These are phyloP conservation scores for Fusarium sulawesiense DNA, from an alignment of 2,329 filamentous ascomycete species.

Conservation along the genomic window DNA sequence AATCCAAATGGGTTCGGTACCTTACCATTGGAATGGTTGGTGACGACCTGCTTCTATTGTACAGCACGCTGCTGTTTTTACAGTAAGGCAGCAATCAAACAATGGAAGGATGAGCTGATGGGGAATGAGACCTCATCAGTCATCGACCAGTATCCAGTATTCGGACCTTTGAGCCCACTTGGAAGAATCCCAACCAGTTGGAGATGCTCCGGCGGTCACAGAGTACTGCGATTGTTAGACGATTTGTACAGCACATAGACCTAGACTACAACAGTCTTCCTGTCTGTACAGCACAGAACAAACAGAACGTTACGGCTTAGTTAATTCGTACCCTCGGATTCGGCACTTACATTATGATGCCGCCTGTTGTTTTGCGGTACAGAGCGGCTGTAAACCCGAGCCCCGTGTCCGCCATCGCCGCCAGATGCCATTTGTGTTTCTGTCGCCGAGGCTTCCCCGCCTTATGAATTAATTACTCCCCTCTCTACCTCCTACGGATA, in stretches of 20 bases:
- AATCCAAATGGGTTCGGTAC: constrained; percentile 25
- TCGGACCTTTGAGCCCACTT: constrained; percentile 33
- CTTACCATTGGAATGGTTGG: constrained; percentile 25
- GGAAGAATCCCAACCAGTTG: constrained; percentile 7
- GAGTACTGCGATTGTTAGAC: background rate
- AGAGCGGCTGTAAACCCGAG: constrained; percentile 29
- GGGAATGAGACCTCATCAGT: constrained; percentile 2
- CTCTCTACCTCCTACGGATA: constrained; percentile 23
- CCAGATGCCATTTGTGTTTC: constrained; percentile 26
- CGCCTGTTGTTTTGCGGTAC: constrained; percentile 9
- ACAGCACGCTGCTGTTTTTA: background rate
- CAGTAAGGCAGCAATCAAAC: constrained; percentile 8
- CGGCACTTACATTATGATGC: constrained; percentile 29
- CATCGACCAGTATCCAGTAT: background rate
- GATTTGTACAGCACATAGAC: constrained; percentile 28
- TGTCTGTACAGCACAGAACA: background rate
- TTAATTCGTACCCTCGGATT: constrained; percentile 16
- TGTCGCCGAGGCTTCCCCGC: constrained; percentile 35
- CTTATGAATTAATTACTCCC: constrained; percentile 31
- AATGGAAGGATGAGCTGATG: constrained; percentile 10
- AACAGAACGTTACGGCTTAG: background rate
- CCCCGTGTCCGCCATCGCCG: constrained; percentile 32
- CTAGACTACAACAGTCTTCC: background rate
- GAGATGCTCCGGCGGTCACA: constrained; percentile 9
- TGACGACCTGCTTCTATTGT: constrained; percentile 14